These are phyloP conservation scores for Amphichorda felina DNA, from an alignment of 2,329 filamentous ascomycete species.

Conservation along the genomic window DNA sequence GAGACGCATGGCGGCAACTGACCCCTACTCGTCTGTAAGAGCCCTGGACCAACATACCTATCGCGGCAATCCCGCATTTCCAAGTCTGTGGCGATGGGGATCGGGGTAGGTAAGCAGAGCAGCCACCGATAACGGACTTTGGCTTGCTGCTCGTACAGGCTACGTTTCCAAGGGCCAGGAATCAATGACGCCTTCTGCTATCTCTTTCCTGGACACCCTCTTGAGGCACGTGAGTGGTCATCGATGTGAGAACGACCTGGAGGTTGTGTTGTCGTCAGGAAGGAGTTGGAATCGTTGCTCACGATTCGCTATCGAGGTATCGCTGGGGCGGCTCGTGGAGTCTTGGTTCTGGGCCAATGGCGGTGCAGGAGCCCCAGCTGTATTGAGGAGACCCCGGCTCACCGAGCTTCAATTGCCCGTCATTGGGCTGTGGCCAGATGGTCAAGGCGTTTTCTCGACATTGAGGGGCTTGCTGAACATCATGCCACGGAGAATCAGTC, in stretches of 20 bases:
- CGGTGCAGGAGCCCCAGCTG: background rate
- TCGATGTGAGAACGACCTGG: conserved; percentile 2
- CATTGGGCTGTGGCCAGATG: background rate
- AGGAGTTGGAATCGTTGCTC: background rate
- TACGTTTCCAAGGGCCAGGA: too few relatives aligned
- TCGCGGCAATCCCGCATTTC: too few relatives aligned
- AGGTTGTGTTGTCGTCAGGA: conserved; percentile 1
- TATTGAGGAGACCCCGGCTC: background rate
- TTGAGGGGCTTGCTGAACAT: background rate
- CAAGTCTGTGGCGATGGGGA: too few relatives aligned
- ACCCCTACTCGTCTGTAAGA: too few relatives aligned
- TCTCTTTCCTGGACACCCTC: background rate
- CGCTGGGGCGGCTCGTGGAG: conserved; percentile 1
- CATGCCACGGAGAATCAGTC: background rate
- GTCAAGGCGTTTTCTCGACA: background rate
- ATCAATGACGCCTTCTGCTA: too few relatives aligned
- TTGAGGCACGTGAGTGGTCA: conserved; percentile 4
- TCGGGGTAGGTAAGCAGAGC: too few relatives aligned
- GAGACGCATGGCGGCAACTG: too few relatives aligned
- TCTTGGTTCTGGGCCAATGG: background rate
- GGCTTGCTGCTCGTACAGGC: too few relatives aligned
- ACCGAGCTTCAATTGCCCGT: background rate
- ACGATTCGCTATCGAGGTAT: conserved; percentile 1
- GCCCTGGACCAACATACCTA: too few relatives aligned
- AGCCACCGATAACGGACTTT: too few relatives aligned